Conservation (phyloP, 441 rosid species). For the Pelargonium myrrhifolium region DNA sequence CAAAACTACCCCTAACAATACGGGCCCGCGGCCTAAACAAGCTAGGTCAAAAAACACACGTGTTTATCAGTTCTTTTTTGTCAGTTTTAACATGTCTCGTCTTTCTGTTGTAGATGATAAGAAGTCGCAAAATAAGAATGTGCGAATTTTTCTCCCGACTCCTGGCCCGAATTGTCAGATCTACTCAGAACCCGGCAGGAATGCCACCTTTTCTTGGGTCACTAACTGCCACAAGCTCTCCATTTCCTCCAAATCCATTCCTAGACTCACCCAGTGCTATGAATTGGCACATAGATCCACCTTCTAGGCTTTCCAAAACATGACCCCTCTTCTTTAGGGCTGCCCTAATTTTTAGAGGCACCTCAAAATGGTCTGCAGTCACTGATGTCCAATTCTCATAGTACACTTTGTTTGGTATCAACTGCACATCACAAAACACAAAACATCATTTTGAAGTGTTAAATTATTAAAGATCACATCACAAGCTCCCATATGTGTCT, state of each 20-base stretch:
- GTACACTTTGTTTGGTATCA: conserved; percentile 34
- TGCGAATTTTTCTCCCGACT: no score
- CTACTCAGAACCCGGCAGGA: conserved; percentile 40
- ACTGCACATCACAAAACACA: conserved; percentile 22
- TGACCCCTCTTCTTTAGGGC: conserved; percentile 42
- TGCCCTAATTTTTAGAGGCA: conserved; percentile 30
- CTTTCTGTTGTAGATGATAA: no score
- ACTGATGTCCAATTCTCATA: conserved; percentile 55
- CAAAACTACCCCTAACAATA: no score
- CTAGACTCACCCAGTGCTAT: conserved; percentile 24
- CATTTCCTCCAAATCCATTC: not conserved
- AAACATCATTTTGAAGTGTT: not conserved
- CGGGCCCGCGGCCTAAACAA: no score
- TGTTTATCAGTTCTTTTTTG: no score
- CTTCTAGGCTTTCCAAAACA: conserved; percentile 28
- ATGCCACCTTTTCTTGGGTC: conserved; percentile 58
- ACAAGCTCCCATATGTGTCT: not conserved
- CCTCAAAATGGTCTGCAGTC: conserved; percentile 35
- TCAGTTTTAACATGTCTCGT: no score
- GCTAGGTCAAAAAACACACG: no score
- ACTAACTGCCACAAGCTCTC: conserved; percentile 39
- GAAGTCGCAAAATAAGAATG: no score
- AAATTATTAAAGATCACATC: conserved; percentile 1
- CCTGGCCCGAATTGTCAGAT: no score
- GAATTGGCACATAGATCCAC: conserved; percentile 42